Conservation (phyloP, 1,284 basidiomycete species). For the Irpex rosettiformis region DNA sequence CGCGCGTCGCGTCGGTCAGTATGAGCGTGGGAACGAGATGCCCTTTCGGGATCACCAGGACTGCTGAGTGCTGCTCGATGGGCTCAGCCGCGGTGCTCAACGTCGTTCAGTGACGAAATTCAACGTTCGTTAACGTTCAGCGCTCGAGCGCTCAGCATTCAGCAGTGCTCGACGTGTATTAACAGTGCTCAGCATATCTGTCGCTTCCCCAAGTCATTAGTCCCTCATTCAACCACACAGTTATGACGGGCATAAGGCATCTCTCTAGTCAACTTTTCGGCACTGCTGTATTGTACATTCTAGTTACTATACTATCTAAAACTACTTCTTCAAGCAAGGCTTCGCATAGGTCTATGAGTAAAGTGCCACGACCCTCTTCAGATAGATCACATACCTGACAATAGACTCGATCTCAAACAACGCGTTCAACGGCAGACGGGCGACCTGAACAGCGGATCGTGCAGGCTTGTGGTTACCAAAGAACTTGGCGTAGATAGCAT, state of each 20-base stretch:
- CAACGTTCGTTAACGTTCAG: no score
- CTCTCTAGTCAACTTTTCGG: no score
- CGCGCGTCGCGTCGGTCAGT: constrained; percentile 12
- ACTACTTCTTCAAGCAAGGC: background rate
- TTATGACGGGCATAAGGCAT: no score
- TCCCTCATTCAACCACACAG: no score
- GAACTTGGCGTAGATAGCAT: constrained; percentile 73
- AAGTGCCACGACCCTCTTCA: background rate
- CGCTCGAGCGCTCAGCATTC: no score
- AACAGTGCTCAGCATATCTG: background rate
- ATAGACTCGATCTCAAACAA: constrained; percentile 93
- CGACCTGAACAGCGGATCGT: constrained; percentile 84
- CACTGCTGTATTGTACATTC: background rate
- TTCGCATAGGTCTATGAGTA: background rate
- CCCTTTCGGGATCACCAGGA: background rate
- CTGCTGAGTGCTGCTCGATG: no score
- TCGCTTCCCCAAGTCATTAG: no score
- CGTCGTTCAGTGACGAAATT: no score
- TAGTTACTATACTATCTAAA: no score
- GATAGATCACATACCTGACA: constrained; percentile 34
- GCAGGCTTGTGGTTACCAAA: constrained; percentile 94
- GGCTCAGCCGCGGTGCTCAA: no score
- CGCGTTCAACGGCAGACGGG: constrained; percentile 73
- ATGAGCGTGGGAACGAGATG: constrained; percentile 9
- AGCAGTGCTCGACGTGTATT: background rate